Percentiles rank a stretch among this genome's conserved stretches.
Conservation (phyloP, 805 yeast genomes). For the Kodamaea kakaduensis region DNA sequence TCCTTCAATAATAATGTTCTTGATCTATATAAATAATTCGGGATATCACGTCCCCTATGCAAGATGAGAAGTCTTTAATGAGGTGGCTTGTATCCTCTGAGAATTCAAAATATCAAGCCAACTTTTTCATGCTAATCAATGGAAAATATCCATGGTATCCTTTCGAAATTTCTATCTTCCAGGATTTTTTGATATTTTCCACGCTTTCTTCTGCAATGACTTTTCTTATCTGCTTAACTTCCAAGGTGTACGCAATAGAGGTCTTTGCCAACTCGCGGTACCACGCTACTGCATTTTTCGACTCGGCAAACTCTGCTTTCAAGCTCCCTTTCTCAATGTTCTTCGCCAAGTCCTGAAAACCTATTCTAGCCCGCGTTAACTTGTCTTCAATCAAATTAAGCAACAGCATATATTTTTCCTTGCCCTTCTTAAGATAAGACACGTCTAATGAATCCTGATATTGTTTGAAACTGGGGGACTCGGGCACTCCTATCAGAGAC, state of each 20-base stretch:
- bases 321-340: conserved; percentile 1
- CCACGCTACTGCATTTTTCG: conserved; percentile 14
- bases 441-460: conserved; percentile 20
- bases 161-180: conserved; percentile 9
- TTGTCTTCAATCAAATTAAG: conserved; percentile 11
- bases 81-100: no score
- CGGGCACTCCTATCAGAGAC: conserved; percentile 76
- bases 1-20: no score
- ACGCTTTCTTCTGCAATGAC: conserved; percentile 6
- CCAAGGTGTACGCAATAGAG: conserved; percentile 15
- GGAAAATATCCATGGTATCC: conserved; percentile 28
- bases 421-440: conserved; percentile 6
- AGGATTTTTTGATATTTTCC: conserved; percentile 6
- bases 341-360: conserved; percentile 4
- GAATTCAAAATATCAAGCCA: no score
- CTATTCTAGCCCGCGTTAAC: conserved; percentile 3
- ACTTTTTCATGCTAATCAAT: conserved; percentile 12
- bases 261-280: conserved; percentile 17
- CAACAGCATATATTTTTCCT: conserved; percentile 8
- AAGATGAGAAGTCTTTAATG: no score
- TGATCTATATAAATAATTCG: no score
- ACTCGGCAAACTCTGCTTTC: conserved; percentile 7
- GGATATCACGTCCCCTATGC: no score
- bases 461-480: conserved; percentile 48
- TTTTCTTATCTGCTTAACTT: conserved; percentile 11